Evolutionary conservation across 768 basidiomycete species (phyloP).

Genomic region (Xerocomellus amylosporus): DNA sequence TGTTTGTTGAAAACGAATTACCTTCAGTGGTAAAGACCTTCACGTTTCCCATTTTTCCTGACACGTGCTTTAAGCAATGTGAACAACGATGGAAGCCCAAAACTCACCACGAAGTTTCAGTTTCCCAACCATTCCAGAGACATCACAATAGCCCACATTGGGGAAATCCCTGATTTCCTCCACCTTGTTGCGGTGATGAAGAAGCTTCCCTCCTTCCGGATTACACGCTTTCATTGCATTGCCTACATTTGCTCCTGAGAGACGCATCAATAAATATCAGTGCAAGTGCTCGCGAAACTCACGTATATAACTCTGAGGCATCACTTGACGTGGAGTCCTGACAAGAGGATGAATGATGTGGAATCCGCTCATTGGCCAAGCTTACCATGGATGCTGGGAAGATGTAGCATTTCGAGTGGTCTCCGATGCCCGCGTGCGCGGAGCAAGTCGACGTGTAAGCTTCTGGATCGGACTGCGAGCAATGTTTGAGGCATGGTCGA

Average conservation of each 20-base stretch:
- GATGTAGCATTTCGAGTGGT: neutral
- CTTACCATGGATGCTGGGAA: too few relatives aligned
- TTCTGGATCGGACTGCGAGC: neutral
- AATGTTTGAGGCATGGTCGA: neutral
- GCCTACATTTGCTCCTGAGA: neutral
- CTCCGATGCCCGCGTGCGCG: neutral
- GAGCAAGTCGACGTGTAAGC: neutral
- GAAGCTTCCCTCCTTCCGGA: neutral
- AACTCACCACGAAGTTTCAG: neutral
- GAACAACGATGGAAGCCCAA: neutral
- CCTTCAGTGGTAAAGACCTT: neutral
- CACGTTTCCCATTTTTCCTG: neutral
- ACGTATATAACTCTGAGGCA: neutral
- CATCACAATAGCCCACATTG: neutral
- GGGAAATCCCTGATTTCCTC: neutral
- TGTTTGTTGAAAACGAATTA: neutral
- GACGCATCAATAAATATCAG: neutral
- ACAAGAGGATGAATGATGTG: neutral
- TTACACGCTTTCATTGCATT: neutral
- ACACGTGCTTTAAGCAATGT: neutral
- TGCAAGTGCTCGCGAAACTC: neutral
- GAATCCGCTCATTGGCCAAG: neutral
- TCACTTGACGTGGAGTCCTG: neutral
- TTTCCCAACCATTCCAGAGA: neutral
- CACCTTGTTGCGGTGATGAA: neutral